Percentiles rank a stretch among this genome's conserved stretches.
Evolutionary conservation across 2,329 filamentous ascomycete genomes (phyloP).

Genomic region (Lasiodiplodia hormozganensis): DNA sequence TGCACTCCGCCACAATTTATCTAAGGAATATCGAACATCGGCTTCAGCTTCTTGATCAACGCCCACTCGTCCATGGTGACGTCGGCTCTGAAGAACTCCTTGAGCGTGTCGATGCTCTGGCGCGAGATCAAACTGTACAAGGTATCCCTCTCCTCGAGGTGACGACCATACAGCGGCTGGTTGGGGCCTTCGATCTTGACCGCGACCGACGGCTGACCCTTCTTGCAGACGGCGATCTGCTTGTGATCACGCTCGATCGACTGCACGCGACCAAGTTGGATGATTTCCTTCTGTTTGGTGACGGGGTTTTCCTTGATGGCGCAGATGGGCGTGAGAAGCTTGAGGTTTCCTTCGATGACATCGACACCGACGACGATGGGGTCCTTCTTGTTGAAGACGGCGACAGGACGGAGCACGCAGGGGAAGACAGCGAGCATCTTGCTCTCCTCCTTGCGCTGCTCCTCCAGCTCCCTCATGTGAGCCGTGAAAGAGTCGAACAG

Average conservation of each 20-base stretch:
- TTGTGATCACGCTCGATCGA: conserved; percentile 99
- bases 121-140: conserved; percentile 90
- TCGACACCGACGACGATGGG: conserved; percentile 97
- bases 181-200: conserved; percentile 95
- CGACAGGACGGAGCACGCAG: conserved; percentile 86
- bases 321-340: conserved; percentile 87
- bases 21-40: conserved; percentile 83
- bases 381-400: conserved; percentile 97
- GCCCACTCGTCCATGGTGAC: conserved; percentile 93
- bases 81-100: conserved; percentile 91
- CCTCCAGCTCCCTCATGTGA: conserved; percentile 86
- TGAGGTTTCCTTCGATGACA: conserved; percentile 87
- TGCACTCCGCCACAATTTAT: background rate
- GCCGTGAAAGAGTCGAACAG: conserved; percentile 96
- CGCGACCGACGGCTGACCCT: conserved; percentile 94
- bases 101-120: conserved; percentile 89
- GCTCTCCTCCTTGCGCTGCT: conserved; percentile 94
- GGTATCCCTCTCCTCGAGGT: conserved; percentile 88
- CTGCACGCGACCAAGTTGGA: conserved; percentile 89
- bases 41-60: conserved; percentile 94
- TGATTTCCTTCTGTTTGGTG: conserved; percentile 82
- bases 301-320: conserved; percentile 81
- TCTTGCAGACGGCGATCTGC: conserved; percentile 88
- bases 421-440: conserved; percentile 98
- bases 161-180: conserved; percentile 92